phyloP scores from a whole-genome alignment of 306 rosid genomes.

The Canavalia ensiformis region DNA sequence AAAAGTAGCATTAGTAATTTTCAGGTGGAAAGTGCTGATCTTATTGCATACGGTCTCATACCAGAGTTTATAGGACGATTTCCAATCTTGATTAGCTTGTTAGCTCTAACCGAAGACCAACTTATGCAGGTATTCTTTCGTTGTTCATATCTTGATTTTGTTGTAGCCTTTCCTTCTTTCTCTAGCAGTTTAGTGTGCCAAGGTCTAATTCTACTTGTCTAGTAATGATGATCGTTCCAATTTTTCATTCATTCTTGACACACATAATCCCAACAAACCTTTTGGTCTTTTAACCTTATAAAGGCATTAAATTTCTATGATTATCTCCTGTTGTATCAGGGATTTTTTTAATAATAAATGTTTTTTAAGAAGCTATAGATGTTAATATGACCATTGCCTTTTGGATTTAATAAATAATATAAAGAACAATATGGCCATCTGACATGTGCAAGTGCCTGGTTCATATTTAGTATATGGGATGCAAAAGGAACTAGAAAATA shows the following conservation, averaged over 20 bases:
- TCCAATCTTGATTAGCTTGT: slow-evolving; percentile 83
- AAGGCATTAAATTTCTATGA: background rate
- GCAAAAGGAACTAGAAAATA: slow-evolving; percentile 23
- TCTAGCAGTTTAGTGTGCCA: background rate
- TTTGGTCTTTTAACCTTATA: slow-evolving; percentile 9
- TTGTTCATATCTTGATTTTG: background rate
- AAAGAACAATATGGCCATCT: slow-evolving; percentile 29
- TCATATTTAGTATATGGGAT: slow-evolving; percentile 17
- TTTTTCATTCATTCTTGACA: slow-evolving; percentile 1
- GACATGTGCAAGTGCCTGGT: background rate
- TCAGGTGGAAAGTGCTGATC: slow-evolving; percentile 96
- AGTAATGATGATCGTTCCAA: slow-evolving; percentile 23
- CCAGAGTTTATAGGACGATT: slow-evolving; percentile 95
- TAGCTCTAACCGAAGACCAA: slow-evolving; percentile 87
- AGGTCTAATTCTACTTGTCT: slow-evolving; percentile 26
- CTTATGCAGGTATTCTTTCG: slow-evolving; percentile 73
- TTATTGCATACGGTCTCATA: slow-evolving; percentile 88
- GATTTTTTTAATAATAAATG: background rate
- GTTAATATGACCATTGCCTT: background rate
- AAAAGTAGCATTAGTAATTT: slow-evolving; percentile 45
- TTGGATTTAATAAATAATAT: slow-evolving; percentile 23
- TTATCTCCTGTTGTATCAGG: background rate
- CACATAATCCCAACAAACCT: background rate
- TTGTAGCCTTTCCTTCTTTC: slow-evolving; percentile 26
- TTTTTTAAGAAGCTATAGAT: background rate